Base-by-base conservation (phyloP, 768 basidiomycete genomes). In the Rhodocollybia butyracea region DNA sequence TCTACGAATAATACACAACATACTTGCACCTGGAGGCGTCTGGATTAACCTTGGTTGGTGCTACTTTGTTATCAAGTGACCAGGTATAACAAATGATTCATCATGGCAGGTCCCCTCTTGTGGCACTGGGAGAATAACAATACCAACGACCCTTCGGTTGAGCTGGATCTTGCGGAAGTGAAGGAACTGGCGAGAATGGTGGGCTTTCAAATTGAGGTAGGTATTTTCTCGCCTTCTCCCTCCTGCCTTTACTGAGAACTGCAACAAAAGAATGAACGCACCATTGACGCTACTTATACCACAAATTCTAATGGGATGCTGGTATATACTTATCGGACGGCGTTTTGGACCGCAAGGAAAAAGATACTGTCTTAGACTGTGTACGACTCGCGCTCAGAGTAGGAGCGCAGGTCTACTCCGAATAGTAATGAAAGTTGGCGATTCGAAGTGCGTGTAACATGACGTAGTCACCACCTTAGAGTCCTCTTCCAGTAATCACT, bases 51-150 rank as follows among this genome's bases (percentile, higher is more conserved):
- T 94, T 8, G 90, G 87, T 86, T 55, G 8, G 75, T 54, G n/a
- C n/a, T n/a, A n/a, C 27, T 51, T 38, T 42, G n/a, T 7, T 29
- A n/a, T n/a, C 24, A 26, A 27, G 27, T 32, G 34, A 22, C 3
- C 34, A 11, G 21, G 26, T n/a, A 22, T 50, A 4, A 45, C 48
- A 21, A 43, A 38, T 47, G 19, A 41, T 38, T 54, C 17, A 40
- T 46, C 51, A 41, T 3, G 21, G 29, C 36, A 88, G 94, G 95
- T 2, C 96, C 96, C 0, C 72, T 96, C 1, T 72, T 98, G n/a
- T 98, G 96, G 95, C 96, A 98, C 67, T 98, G 86, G 70, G 95
- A 98, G 65, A 95, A 96, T 69, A 94, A 91, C 64, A 77, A 68
- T 53, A 82, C 84, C 39, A 83, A 85, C 59, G 92, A 96, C 59